Base-by-base conservation (phyloP, 2,329 filamentous ascomycete genomes). In the Blumeriella jaapii region DNA sequence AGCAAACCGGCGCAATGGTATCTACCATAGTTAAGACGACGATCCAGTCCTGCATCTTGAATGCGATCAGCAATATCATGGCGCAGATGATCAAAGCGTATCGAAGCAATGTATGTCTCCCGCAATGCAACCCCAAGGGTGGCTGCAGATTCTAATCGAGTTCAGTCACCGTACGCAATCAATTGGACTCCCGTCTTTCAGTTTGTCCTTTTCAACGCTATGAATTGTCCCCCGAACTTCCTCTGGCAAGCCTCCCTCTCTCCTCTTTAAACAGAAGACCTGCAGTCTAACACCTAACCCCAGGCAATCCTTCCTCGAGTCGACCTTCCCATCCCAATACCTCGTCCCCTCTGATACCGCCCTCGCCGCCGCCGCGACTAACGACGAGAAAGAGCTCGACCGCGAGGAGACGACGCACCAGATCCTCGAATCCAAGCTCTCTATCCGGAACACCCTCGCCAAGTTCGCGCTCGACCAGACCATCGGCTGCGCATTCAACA, bases 221-320 rank as follows among this genome's bases (percentile, higher is more conserved):
- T 93, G 40, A 78, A 69, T 57, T 80, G 78, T 25, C 85, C 86
- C 2, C 82, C 82, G 28, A 95, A 95, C 60, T 83, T 85, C 54
- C 55, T 83, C 50, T 94, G 85, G 86, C 75, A 57, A 15, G 18
- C 11, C 15, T 29, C 22, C 14, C 25, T 8, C 22, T 2, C 34
- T 14, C 25, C 14, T 8, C 8, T 19, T 28, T 33, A 41, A n/a
- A n/a, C 14, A 4, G 17, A 8, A 31, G 13, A 15, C n/a, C 42
- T 39, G 40, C 44, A 36, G 55, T 25, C 44, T 31, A n/a, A 13
- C n/a, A 38, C 16, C n/a, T 13, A 14, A 20, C 8, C 14, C 19
- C n/a, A 75, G 71, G 71, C 86, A 93, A 65, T 69, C 74, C 25
- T 82, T 71, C 53, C 68, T 94, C 34, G 86, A 94, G 59, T 62